phyloP scores from a whole-genome alignment of 2,329 filamentous ascomycete species.

The Trichoderma sp. region DNA sequence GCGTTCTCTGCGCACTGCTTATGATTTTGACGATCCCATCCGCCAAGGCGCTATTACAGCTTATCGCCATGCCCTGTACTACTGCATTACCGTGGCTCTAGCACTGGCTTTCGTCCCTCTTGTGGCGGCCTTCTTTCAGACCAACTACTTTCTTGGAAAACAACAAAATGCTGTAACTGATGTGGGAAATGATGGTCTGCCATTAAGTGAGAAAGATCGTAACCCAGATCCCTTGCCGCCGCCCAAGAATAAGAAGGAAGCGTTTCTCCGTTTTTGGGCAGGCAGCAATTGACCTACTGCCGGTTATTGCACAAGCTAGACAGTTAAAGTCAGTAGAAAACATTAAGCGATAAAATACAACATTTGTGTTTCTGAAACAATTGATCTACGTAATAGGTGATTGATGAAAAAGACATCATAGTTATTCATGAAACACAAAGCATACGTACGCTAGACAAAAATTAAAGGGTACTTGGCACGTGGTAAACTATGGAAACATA shows the following conservation, averaged over 20 bases:
- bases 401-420: background rate
- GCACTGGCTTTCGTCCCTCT: slow-evolving; percentile 34
- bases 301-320: background rate
- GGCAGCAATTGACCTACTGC: background rate
- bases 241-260: slow-evolving; percentile 26
- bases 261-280: slow-evolving; percentile 31
- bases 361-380: background rate
- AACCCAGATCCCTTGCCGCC: slow-evolving; percentile 22
- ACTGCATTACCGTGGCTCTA: slow-evolving; percentile 34
- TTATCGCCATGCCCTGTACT: slow-evolving; percentile 35
- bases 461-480: background rate
- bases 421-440: background rate
- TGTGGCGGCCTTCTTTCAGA: slow-evolving; percentile 37
- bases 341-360: background rate
- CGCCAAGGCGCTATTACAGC: slow-evolving; percentile 34
- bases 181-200: slow-evolving; percentile 27
- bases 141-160: slow-evolving; percentile 36
- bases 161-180: slow-evolving; percentile 32
- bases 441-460: background rate
- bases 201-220: slow-evolving; percentile 24
- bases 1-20: slow-evolving; percentile 31
- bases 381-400: background rate
- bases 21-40: slow-evolving; percentile 33
- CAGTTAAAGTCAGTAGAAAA: background rate
- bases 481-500: too few species aligned